Evolutionary conservation across 805 yeast species (phyloP), one percentile per base, ranked within the genome.

Genomic region (Clavispora asparagi): DNA sequence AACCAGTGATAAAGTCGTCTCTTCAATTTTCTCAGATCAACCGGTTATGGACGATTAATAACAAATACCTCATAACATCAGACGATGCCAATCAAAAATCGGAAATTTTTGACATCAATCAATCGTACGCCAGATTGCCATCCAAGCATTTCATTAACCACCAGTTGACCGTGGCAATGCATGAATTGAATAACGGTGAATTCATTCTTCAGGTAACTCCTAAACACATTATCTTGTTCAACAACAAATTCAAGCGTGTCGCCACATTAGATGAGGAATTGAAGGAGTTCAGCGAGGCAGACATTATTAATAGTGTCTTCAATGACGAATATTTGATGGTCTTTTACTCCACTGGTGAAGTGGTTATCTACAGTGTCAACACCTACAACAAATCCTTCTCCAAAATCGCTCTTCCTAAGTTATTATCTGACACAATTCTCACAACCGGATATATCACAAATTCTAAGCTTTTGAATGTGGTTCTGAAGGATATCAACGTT

Each of bases 171-270:
- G 70, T 88, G 10, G 80, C 80, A 31, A 81, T 86, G 57, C 86
- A 84, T 19, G 80, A 83, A 37, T 64, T 85, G 46, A 73, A 76
- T 41, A 61, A 64, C 23, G 77, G 82, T 7, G 75, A 78, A 33
- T 74, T 79, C 54, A 80, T 88, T 32, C 76, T 89, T 14, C 97
- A 90, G 60, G 80, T 88, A 1, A 83, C 94, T 1, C 79, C 85
- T 0, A 76, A 78, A 33, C 81, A 79, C 43, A 74, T 89, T 28
- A 73, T 76, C 28, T 59, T 87, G 2, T 88, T 81, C 61, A 62
- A 83, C 55, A 72, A 79, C 46, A 74, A 76, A 41, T 84, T 88
- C 61, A 77, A 77, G 46, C 72, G 74, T 45, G 55, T 78, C 9
- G 68, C 77, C 7, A 73, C 81, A 2, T 65, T 81, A 33, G 74